Percentiles rank a stretch among this genome's conserved stretches.
These are phyloP conservation scores for Bacidia gigantensis DNA, from an alignment of 495 filamentous ascomycete genomes.

Conservation along the genomic window DNA sequence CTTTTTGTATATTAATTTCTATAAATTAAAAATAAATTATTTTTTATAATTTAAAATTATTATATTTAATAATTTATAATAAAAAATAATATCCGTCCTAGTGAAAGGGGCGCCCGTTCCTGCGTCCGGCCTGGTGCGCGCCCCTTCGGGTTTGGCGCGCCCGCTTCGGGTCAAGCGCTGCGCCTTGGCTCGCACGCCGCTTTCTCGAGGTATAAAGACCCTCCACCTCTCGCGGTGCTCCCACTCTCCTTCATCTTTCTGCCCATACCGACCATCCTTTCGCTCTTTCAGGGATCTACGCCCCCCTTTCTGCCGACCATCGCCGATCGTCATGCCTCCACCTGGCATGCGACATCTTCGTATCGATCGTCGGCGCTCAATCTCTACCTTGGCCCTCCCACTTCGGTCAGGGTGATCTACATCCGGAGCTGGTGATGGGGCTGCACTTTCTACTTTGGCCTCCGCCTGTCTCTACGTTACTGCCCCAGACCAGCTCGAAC, in stretches of 20 bases:
- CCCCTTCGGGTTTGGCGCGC: not conserved
- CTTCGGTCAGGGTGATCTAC: not conserved
- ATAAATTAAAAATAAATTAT: too few species aligned
- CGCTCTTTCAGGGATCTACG: not conserved
- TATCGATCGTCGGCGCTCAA: not conserved
- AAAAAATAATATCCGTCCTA: not conserved
- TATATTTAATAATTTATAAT: not conserved
- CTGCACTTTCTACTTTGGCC: not conserved
- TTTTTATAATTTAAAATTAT: too few species aligned
- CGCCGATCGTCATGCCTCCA: slow-evolving; percentile 4
- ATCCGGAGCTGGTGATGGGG: not conserved
- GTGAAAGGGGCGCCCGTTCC: not conserved
- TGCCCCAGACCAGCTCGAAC: slow-evolving; percentile 1
- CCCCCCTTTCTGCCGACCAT: not conserved
- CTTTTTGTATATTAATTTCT: too few species aligned
- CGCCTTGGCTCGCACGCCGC: not conserved
- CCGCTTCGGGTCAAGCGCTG: not conserved
- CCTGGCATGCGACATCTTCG: not conserved
- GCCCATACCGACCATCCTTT: not conserved
- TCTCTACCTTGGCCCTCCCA: not conserved
- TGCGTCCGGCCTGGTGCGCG: not conserved
- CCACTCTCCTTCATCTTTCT: slow-evolving; percentile 1
- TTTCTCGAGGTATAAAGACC: slow-evolving; percentile 5
- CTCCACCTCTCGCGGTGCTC: slow-evolving; percentile 1
- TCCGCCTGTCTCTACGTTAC: not conserved